Evolutionary conservation across 768 basidiomycete genomes (phyloP).

Genomic region (Albatrellus ellisii): DNA sequence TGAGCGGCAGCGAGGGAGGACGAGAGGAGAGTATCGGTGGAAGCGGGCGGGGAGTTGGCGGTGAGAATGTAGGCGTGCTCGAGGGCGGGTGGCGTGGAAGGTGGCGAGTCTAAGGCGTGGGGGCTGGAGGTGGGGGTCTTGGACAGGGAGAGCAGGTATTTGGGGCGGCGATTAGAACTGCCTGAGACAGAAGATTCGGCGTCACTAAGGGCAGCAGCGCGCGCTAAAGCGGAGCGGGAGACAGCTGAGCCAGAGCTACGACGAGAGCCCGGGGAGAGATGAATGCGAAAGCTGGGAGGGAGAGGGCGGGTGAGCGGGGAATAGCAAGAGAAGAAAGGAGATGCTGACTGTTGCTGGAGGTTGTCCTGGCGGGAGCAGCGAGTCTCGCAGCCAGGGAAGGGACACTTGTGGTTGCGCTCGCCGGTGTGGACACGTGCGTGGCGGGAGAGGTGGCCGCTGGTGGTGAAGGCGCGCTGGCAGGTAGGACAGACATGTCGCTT

Average conservation of each 20-base stretch:
- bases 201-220: neutral
- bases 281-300: constrained; percentile 55
- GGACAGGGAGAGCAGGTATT: constrained; percentile 6
- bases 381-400: constrained; percentile 91
- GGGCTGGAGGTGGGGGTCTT: constrained; percentile 1
- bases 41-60: constrained; percentile 5
- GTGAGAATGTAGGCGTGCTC: constrained; percentile 11
- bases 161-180: constrained; percentile 8
- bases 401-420: constrained; percentile 85
- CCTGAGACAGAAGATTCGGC: constrained; percentile 3
- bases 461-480: constrained; percentile 75
- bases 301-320: neutral
- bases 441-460: constrained; percentile 78
- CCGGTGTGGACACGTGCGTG: constrained; percentile 88
- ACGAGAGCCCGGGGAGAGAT: constrained; percentile 68
- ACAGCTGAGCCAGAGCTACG: constrained; percentile 41
- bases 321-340: neutral
- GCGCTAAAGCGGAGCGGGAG: constrained; percentile 35
- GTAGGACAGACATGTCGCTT: constrained; percentile 48
- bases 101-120: constrained; percentile 12
- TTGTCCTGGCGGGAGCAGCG: constrained; percentile 87
- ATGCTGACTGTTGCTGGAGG: constrained; percentile 47
- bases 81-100: constrained; percentile 16
- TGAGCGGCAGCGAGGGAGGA: constrained; percentile 13
- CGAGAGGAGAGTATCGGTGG: constrained; percentile 7